Percentiles rank a stretch among this genome's conserved stretches.
These are phyloP conservation scores for Alternaria viburni DNA, from an alignment of 2,329 filamentous ascomycete species.

Conservation along the genomic window DNA sequence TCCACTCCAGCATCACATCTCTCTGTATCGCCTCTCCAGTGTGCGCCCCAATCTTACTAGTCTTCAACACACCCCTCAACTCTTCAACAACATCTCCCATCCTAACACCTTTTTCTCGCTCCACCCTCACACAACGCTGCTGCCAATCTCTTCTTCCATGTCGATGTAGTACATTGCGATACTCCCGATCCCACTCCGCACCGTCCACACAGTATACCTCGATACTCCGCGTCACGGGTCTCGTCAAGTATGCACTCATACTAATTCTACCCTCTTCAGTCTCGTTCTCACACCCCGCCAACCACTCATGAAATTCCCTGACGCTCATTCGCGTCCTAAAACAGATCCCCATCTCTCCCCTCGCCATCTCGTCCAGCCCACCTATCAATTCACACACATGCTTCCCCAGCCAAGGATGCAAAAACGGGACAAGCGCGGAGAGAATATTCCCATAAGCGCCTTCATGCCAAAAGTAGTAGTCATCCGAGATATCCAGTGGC, in stretches of 20 bases:
- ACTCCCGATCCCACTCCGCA: slow-evolving; percentile 4
- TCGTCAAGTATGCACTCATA: neutral
- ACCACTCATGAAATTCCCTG: neutral
- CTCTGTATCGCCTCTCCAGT: neutral
- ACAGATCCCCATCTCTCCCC: slow-evolving; percentile 2
- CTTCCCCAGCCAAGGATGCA: slow-evolving; percentile 11
- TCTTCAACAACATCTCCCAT: slow-evolving; percentile 19
- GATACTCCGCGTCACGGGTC: neutral
- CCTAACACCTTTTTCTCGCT: slow-evolving; percentile 15
- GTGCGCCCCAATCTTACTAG: neutral
- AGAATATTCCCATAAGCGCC: slow-evolving; percentile 8
- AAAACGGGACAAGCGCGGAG: neutral
- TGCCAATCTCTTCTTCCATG: neutral
- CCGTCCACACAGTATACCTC: slow-evolving; percentile 7
- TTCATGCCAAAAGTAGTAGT: slow-evolving; percentile 20
- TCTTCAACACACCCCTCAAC: slow-evolving; percentile 7
- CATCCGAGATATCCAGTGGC: slow-evolving; percentile 3
- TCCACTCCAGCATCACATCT: slow-evolving; percentile 18
- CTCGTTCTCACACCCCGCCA: neutral
- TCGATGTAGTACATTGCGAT: slow-evolving; percentile 1
- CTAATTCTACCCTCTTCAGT: neutral
- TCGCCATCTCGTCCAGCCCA: slow-evolving; percentile 1
- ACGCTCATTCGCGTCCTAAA: neutral
- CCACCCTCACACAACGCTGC: slow-evolving; percentile 9
- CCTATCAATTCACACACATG: neutral